Evolutionary conservation across 176 grass and related monocot species (phyloP), one percentile per base, ranked within the genome.

Genomic region (Avena atlantica): DNA sequence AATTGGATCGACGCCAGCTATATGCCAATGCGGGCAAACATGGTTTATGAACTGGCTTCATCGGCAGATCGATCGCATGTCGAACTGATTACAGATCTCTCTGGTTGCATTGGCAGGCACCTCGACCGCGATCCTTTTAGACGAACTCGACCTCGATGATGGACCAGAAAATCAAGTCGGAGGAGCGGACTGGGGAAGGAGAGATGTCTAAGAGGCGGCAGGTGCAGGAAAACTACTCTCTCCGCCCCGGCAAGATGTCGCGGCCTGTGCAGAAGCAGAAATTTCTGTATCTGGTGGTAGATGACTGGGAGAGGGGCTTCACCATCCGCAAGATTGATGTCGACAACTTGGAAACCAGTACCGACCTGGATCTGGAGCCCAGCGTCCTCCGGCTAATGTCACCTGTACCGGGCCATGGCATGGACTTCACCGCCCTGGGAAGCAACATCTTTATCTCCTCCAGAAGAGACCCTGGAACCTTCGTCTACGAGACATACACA

Each of bases 301-400:
- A 66, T 31, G 63, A 66, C 63, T 66, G 63, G 63, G 25, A 66
- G 25, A 31, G 25, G 63, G 63, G 63, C 63, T 66, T 66, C 63
- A 31, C 63, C 63, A 66, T 66, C 24, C 63, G 25, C 24, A 66
- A 66, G 63, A 66, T 66, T 6, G 63, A 66, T 3, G 12, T 5
- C 63, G 63, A 66, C 63, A 31, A 31, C 63, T 2, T 66, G 25
- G 63, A 66, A 66, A 29, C 63, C 25, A 66, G 63, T 2, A 31
- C 63, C 63, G 63, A 66, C 63, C 63, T 66, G 63, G 63, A 66
- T 14, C 63, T 66, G 63, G 63, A 66, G 63, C 63, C 25, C 5
- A 7, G 4, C 12, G 12, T 31, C 63, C 63, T 66, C 12, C 24
- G 25, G 24, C 12, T 66, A 6, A 1, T 29, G 5, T 4, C 12